Percentiles rank a stretch among this genome's conserved stretches.
Conservation (phyloP, 192 early-diverging fungal species). For the Glomus cerebriforme region DNA sequence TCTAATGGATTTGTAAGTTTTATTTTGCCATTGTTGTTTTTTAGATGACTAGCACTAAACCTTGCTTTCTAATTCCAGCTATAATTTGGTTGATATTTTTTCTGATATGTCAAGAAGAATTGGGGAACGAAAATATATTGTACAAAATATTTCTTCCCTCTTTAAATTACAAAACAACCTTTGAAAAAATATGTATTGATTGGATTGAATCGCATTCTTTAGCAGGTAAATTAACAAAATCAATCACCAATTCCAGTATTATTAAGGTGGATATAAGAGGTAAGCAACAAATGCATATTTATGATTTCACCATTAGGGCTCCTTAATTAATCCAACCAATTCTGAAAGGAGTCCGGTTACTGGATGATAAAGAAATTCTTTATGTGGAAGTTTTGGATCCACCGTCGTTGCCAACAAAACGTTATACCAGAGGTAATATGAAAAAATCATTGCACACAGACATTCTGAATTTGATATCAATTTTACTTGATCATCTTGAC, state of each 20-base stretch:
- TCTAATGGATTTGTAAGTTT: constrained; percentile 32
- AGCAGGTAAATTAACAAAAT: constrained; percentile 31
- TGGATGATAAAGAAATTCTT: constrained; percentile 27
- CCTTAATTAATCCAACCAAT: constrained; percentile 9
- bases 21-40: constrained; percentile 6
- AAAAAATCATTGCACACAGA: constrained; percentile 31
- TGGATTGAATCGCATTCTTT: constrained; percentile 30
- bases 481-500: constrained; percentile 21
- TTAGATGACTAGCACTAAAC: too few relatives aligned
- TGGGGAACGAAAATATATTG: constrained; percentile 27
- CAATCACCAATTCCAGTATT: constrained; percentile 17
- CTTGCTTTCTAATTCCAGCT: too few relatives aligned
- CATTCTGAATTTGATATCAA: constrained; percentile 26
- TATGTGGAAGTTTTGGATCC: constrained; percentile 27
- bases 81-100: constrained; percentile 29
- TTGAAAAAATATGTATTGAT: constrained; percentile 22
- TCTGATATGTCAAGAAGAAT: constrained; percentile 24
- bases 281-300: constrained; percentile 12
- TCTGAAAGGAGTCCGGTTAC: constrained; percentile 11
- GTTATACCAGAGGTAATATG: background rate
- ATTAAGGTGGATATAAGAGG: constrained; percentile 19
- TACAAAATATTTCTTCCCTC: constrained; percentile 30
- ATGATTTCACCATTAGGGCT: background rate
- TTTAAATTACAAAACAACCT: constrained; percentile 33
- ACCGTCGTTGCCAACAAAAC: constrained; percentile 6